Evolutionary conservation across 2,329 filamentous ascomycete genomes (phyloP).

Genomic region (Colletotrichum zoysiae): DNA sequence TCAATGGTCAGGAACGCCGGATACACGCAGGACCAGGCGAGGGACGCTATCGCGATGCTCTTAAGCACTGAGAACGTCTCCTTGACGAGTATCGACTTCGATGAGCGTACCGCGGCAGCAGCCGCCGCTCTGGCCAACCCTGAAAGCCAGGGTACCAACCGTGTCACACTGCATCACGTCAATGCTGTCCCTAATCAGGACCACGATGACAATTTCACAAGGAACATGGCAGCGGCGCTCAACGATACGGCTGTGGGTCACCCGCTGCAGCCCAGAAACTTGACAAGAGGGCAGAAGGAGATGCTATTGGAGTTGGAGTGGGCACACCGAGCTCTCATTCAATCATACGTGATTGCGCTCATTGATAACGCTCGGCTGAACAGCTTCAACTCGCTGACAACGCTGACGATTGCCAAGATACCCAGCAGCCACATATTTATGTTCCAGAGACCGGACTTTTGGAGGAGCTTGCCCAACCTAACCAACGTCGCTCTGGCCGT

Average conservation of each 20-base stretch:
- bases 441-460: constrained; percentile 70
- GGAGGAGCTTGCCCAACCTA: constrained; percentile 68
- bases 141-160: constrained; percentile 39
- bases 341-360: constrained; percentile 74
- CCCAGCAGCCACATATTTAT: constrained; percentile 71
- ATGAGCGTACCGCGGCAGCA: constrained; percentile 46
- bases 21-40: constrained; percentile 48
- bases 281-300: constrained; percentile 75
- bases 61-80: constrained; percentile 51
- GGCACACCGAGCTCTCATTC: constrained; percentile 76
- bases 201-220: constrained; percentile 40
- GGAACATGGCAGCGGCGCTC: constrained; percentile 10
- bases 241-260: constrained; percentile 44
- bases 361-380: constrained; percentile 66
- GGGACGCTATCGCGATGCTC: constrained; percentile 52
- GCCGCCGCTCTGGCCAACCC: neutral
- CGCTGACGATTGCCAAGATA: constrained; percentile 73
- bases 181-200: neutral
- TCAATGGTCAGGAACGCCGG: constrained; percentile 56
- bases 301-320: constrained; percentile 77
- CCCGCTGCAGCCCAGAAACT: constrained; percentile 63
- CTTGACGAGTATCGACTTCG: constrained; percentile 50
- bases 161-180: neutral
- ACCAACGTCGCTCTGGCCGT: constrained; percentile 69
- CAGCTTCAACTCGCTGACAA: constrained; percentile 67